Evolutionary conservation across 345 rosid species (phyloP).

Genomic region (Melaleuca alternifolia): DNA sequence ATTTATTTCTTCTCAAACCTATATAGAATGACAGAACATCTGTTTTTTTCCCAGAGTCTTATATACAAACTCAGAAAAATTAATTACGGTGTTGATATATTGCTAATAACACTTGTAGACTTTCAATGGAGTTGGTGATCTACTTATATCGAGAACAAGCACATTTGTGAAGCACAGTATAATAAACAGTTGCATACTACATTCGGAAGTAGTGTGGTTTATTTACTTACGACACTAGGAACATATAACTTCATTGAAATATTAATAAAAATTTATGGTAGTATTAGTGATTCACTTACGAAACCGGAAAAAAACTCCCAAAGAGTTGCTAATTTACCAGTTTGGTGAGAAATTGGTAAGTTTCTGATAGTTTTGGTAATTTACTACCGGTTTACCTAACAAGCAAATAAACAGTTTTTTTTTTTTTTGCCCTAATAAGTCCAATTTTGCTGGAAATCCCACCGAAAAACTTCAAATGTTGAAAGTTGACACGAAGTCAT

Average conservation of each 20-base stretch:
- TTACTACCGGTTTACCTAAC: neutral
- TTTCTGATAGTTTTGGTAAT: neutral
- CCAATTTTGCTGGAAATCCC: too few species aligned
- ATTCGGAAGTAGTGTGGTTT: neutral
- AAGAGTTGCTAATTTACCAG: neutral
- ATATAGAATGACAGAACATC: neutral
- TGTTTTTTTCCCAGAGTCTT: accelerated
- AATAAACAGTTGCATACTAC: too few species aligned
- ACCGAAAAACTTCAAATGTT: too few species aligned
- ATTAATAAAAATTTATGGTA: too few species aligned
- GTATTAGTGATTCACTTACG: neutral
- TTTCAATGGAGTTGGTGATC: neutral
- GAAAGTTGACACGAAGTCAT: too few species aligned
- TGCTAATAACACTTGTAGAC: neutral
- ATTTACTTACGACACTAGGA: neutral
- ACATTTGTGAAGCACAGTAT: too few species aligned
- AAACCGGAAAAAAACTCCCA: accelerated
- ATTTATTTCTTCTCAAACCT: neutral
- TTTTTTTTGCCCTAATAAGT: too few species aligned
- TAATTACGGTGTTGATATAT: too few species aligned
- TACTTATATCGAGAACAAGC: neutral
- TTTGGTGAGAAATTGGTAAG: neutral
- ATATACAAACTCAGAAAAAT: neutral
- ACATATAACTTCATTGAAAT: too few species aligned
- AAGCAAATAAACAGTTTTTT: neutral